A percentile compares a stretch with the other conserved stretches of the same genome.
Evolutionary conservation across 1,139 yeast genomes (phyloP).

Genomic region (Candida neerlandica): DNA sequence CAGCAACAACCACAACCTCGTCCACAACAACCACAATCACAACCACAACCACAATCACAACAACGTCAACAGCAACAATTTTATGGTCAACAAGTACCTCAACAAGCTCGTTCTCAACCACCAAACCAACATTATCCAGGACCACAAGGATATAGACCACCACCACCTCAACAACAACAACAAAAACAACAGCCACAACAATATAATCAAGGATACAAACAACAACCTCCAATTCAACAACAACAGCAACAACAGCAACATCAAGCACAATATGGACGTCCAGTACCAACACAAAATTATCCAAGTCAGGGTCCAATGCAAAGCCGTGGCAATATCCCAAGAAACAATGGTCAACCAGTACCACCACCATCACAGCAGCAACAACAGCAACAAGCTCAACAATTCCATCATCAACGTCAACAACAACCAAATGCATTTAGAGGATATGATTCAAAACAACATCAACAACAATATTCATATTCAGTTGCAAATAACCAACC

Average conservation of each 20-base stretch:
- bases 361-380: slow-evolving; percentile 10
- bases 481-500: background rate
- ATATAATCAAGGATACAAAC: slow-evolving; percentile 2
- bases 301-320: slow-evolving; percentile 9
- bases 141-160: slow-evolving; percentile 21
- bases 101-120: slow-evolving; percentile 7
- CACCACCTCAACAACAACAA: slow-evolving; percentile 3
- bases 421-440: slow-evolving; percentile 12
- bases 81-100: slow-evolving; percentile 1
- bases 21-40: background rate
- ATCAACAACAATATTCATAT: slow-evolving; percentile 12
- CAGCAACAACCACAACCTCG: slow-evolving; percentile 3
- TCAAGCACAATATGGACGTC: slow-evolving; percentile 11
- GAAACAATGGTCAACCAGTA: slow-evolving; percentile 7
- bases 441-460: slow-evolving; percentile 13
- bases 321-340: slow-evolving; percentile 6
- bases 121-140: slow-evolving; percentile 8
- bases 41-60: background rate
- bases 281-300: slow-evolving; percentile 16
- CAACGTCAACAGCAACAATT: slow-evolving; percentile 7
- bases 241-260: slow-evolving; percentile 11
- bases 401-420: slow-evolving; percentile 7
- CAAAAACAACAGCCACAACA: slow-evolving; percentile 13
- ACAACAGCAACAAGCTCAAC: slow-evolving; percentile 9
- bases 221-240: slow-evolving; percentile 4